These are phyloP conservation scores for Diphasiastrum complanatum DNA, from an alignment of 83 land plant genomes.

Conservation along the genomic window DNA sequence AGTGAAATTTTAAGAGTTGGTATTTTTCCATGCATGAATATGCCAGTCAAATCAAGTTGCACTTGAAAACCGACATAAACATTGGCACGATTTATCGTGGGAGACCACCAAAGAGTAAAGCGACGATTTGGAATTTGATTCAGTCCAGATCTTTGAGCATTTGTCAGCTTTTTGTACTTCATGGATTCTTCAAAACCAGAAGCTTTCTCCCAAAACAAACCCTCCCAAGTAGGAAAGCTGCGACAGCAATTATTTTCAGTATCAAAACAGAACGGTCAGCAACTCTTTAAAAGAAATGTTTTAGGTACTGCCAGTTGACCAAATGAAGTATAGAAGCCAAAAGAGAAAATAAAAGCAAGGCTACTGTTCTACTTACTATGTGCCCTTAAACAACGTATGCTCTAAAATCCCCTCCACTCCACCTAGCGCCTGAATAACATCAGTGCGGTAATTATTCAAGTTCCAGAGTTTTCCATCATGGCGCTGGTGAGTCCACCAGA, in stretches of 20 bases:
- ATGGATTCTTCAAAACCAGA: constrained; percentile 99
- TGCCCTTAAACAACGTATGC: constrained; percentile 94
- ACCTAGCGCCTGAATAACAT: constrained; percentile 98
- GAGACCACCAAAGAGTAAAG: constrained; percentile 99
- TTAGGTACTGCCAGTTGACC: no score
- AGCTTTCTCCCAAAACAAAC: constrained; percentile 99
- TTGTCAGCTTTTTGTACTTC: constrained; percentile 98
- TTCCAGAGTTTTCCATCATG: constrained; percentile 99
- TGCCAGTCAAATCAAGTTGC: constrained; percentile 93
- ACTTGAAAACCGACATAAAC: constrained; percentile 99
- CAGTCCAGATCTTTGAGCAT: constrained; percentile 95
- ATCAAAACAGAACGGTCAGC: not conserved
- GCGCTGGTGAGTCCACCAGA: constrained; percentile 99
- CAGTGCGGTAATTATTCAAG: constrained; percentile 93
- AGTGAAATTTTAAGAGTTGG: constrained; percentile 95
- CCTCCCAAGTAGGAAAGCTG: constrained; percentile 99
- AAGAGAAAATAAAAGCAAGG: not conserved
- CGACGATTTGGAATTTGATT: constrained; percentile 97
- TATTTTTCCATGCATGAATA: constrained; percentile 99
- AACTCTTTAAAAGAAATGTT: not conserved
- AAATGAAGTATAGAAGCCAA: no score
- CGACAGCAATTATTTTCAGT: not conserved
- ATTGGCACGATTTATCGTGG: constrained; percentile 95
- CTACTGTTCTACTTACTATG: constrained; percentile 56
- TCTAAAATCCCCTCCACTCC: constrained; percentile 98